Conservation (phyloP, 2,329 filamentous ascomycete genomes). For the Calonectria hawksworthii region DNA sequence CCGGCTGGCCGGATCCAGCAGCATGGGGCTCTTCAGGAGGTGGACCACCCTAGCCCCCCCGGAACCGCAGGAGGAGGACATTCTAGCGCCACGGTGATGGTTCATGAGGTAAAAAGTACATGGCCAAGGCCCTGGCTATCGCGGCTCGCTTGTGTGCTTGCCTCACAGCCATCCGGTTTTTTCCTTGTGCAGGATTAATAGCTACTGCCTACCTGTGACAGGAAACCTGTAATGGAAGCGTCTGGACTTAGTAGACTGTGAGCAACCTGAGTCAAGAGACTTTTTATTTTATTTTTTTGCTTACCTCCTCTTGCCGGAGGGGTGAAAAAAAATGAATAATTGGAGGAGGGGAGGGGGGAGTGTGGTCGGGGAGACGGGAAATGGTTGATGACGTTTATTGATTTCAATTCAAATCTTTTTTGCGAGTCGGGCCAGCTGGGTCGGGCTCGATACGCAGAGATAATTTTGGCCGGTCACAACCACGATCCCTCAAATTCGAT, state of each 20-base stretch:
- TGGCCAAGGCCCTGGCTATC: conserved; percentile 41
- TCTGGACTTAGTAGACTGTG: conserved; percentile 19
- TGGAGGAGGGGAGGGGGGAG: conserved; percentile 15
- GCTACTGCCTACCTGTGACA: conserved; percentile 17
- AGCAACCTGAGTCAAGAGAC: conserved; percentile 38
- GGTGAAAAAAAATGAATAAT: conserved; percentile 18
- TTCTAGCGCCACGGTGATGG: conserved; percentile 39
- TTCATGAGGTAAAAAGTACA: conserved; percentile 36
- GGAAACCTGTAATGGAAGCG: conserved; percentile 16
- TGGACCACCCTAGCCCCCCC: conserved; percentile 37
- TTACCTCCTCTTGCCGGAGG: neutral
- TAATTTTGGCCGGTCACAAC: neutral
- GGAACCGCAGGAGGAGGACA: conserved; percentile 32
- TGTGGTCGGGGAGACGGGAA: conserved; percentile 34
- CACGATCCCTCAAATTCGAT: neutral
- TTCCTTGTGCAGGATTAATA: conserved; percentile 19
- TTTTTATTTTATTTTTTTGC: conserved; percentile 22
- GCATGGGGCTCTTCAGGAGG: conserved; percentile 41
- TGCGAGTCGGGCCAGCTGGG: neutral
- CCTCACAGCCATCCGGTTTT: conserved; percentile 37
- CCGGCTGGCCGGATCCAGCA: conserved; percentile 38
- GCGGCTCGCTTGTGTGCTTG: conserved; percentile 43
- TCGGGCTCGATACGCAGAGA: neutral
- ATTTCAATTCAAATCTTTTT: conserved; percentile 27
- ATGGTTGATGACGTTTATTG: conserved; percentile 38